Evolutionary conservation across 2,329 filamentous ascomycete species (phyloP), one percentile per base, ranked within the genome.

Genomic region (Penicillium brevicompactum): DNA sequence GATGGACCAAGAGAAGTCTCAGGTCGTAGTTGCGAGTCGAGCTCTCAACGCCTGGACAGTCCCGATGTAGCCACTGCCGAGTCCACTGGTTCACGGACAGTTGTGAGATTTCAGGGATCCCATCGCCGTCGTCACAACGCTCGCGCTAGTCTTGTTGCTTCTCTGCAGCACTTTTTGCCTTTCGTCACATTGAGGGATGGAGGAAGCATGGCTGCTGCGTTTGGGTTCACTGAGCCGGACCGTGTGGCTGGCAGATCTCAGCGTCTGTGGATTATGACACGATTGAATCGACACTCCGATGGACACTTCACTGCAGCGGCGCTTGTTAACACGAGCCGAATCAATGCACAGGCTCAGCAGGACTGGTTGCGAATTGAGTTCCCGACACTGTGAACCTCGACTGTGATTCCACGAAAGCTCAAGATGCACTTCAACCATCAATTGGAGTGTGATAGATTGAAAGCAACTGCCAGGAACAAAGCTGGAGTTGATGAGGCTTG

Each of bases 291-390:
- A n/a, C 9, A 24, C n/a, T 21, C 16, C 5, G n/a, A 27, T 8
- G 13, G 13, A 18, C 41, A 27, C 5, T 8, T 45, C 14, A 34
- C 52, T 21, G 47, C 47, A 8, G 32, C 32, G 14, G 47, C 52
- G 5, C 37, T 55, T 32, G 52, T 51, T 24, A 51, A 51, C 11
- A 46, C 34, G 4, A 51, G 40, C 47, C 32, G 10, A 21, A 55
- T 51, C 41, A 40, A 53, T 5, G 51, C 5, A 6, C 14, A 44
- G 18, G 38, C 9, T 18, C 9, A 16, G 6, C 32, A 7, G 14
- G 11, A 11, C 16, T 47, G 5, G n/a, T 10, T 10, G n/a, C 16
- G 16, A 10, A 41, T 41, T 6, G 8, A 34, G 4, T 10, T 21
- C 5, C n/a, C 10, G 6, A 11, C 10, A 7, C 10, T 21, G 4